Evolutionary conservation across 2,329 filamentous ascomycete species (phyloP).

Genomic region (Geosmithia flava): DNA sequence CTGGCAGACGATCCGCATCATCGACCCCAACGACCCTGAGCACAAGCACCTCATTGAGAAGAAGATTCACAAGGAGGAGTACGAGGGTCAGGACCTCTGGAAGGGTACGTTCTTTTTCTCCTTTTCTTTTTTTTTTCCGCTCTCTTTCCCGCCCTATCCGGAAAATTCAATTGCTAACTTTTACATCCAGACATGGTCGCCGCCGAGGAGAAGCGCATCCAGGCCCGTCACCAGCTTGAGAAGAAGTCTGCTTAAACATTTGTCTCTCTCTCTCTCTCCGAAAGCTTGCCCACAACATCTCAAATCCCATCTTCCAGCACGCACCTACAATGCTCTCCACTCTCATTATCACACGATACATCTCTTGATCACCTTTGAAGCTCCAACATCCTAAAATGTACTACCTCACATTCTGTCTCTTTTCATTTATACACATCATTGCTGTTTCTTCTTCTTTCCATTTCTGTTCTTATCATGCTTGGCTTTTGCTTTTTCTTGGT

Average conservation of each 20-base stretch:
- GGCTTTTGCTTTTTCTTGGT: too few species aligned
- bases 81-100: constrained; percentile 87
- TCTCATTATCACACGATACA: too few species aligned
- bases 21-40: constrained; percentile 71
- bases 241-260: constrained; percentile 10
- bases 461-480: too few species aligned
- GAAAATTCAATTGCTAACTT: constrained; percentile 4
- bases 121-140: background rate
- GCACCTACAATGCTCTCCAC: too few species aligned
- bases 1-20: constrained; percentile 74
- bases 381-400: too few species aligned
- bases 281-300: too few species aligned
- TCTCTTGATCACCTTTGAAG: too few species aligned
- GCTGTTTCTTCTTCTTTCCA: too few species aligned
- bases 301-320: background rate
- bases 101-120: constrained; percentile 45
- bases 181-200: constrained; percentile 59
- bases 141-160: background rate
- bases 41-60: constrained; percentile 79
- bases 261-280: background rate
- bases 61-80: constrained; percentile 75
- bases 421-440: too few species aligned
- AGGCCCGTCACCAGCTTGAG: constrained; percentile 19
- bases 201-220: constrained; percentile 56
- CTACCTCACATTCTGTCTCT: too few species aligned